Percentiles rank a stretch among this genome's conserved stretches.
Evolutionary conservation across 176 grass and related monocot genomes (phyloP).

Genomic region (Musa schizocarpa): DNA sequence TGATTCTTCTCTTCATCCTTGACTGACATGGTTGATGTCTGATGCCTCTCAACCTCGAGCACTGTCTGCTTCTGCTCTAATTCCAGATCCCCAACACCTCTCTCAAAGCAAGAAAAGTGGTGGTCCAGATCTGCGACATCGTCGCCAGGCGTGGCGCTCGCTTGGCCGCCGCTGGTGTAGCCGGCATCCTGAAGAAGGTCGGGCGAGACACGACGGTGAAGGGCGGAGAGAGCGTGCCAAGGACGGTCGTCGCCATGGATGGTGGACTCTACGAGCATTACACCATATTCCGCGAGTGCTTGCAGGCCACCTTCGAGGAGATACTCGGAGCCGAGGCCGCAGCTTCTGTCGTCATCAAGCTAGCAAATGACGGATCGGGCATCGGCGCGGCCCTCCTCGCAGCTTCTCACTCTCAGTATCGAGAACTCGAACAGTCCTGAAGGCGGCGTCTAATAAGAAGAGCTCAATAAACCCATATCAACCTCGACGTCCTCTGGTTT

Average conservation of each 20-base stretch:
- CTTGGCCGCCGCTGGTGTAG: slow-evolving; percentile 45
- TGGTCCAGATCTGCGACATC: slow-evolving; percentile 30
- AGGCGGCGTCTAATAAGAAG: not conserved
- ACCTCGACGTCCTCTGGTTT: too few species aligned
- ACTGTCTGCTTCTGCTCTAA: not conserved
- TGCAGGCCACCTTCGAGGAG: slow-evolving; percentile 20
- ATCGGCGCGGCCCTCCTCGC: slow-evolving; percentile 29
- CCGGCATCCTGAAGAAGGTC: slow-evolving; percentile 46
- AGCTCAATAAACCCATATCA: too few species aligned
- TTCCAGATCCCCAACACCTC: slow-evolving; percentile 40
- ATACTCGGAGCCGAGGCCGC: slow-evolving; percentile 27
- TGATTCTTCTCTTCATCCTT: not conserved
- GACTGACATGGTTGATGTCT: not conserved
- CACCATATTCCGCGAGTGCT: slow-evolving; percentile 14
- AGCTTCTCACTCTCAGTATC: slow-evolving; percentile 32
- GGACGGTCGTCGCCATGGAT: slow-evolving; percentile 29
- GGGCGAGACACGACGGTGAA: slow-evolving; percentile 16
- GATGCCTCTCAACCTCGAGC: not conserved
- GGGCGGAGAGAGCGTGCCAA: slow-evolving; percentile 6
- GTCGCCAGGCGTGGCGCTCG: slow-evolving; percentile 37
- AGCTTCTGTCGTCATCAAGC: slow-evolving; percentile 23
- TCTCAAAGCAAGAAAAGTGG: slow-evolving; percentile 34
- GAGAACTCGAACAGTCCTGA: slow-evolving; percentile 1
- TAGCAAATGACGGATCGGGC: slow-evolving; percentile 22
- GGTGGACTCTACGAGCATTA: slow-evolving; percentile 40